A percentile compares a stretch with the other conserved stretches of the same genome.
These are phyloP conservation scores for Cucurbita pepo DNA, from an alignment of 306 rosid species.

Conservation along the genomic window DNA sequence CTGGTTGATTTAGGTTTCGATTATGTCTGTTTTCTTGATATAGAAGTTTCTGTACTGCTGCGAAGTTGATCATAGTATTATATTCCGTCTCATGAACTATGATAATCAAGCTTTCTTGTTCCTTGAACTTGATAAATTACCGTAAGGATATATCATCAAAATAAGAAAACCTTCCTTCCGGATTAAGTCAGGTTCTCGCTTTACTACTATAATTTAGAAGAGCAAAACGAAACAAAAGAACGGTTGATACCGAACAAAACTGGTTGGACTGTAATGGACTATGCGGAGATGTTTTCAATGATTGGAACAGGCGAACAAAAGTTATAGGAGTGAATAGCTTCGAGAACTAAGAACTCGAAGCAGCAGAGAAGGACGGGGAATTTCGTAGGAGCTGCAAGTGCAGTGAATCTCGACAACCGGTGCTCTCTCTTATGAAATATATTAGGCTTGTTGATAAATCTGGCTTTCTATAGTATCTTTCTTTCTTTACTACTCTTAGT, in stretches of 20 bases:
- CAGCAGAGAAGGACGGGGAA: background rate
- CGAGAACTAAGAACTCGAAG: background rate
- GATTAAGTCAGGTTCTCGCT: background rate
- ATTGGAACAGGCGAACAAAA: background rate
- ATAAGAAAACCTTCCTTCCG: background rate
- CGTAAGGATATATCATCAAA: background rate
- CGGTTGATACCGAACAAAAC: background rate
- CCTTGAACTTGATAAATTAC: background rate
- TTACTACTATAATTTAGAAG: background rate
- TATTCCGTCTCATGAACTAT: background rate
- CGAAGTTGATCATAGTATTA: background rate
- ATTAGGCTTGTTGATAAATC: background rate
- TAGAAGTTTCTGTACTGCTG: background rate
- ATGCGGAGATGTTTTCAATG: background rate
- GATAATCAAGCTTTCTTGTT: background rate
- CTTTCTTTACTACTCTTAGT: background rate
- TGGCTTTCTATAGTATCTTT: background rate
- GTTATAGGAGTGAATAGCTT: background rate
- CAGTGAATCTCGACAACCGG: background rate
- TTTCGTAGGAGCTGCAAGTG: background rate
- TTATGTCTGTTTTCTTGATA: background rate
- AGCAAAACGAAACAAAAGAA: background rate
- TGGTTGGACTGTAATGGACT: background rate
- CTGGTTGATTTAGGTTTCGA: background rate
- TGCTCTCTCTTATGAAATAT: background rate